These are phyloP conservation scores for Colletotrichum melonis DNA, from an alignment of 2,329 filamentous ascomycete species.

Conservation along the genomic window DNA sequence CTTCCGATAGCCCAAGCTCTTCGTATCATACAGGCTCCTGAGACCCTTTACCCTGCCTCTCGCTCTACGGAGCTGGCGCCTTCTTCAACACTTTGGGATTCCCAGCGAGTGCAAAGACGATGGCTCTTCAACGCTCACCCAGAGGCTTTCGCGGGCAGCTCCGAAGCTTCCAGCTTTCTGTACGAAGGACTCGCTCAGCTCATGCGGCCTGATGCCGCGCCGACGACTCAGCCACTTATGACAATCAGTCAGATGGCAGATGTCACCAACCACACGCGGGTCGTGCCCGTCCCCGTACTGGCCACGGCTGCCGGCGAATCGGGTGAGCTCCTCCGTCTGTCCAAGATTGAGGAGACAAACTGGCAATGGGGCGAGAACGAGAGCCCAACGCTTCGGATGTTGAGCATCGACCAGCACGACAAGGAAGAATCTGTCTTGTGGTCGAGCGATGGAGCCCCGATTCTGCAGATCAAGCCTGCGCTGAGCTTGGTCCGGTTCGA, in stretches of 20 bases:
- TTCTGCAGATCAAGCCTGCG: constrained; percentile 63
- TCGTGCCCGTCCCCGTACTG: constrained; percentile 49
- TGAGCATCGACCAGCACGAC: constrained; percentile 52
- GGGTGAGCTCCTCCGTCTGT: constrained; percentile 68
- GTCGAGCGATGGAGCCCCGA: constrained; percentile 62
- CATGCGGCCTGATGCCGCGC: constrained; percentile 41
- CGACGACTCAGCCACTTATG: constrained; percentile 53
- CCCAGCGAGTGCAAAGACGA: constrained; percentile 49
- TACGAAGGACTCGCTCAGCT: constrained; percentile 50
- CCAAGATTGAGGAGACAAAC: constrained; percentile 59
- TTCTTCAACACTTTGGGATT: constrained; percentile 12
- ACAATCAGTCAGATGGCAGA: constrained; percentile 67
- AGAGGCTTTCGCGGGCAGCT: constrained; percentile 57
- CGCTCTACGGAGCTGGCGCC: constrained; percentile 14
- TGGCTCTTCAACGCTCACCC: constrained; percentile 66
- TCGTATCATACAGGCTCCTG: constrained; percentile 21
- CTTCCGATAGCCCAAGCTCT: constrained; percentile 7
- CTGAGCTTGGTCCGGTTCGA: constrained; percentile 50
- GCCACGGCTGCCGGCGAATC: constrained; percentile 66
- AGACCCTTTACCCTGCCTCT: constrained; percentile 20
- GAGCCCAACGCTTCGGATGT: constrained; percentile 59
- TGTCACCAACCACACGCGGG: constrained; percentile 43
- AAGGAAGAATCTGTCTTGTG: constrained; percentile 64
- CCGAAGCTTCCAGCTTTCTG: constrained; percentile 45
- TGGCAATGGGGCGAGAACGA: constrained; percentile 65